Base-by-base conservation (phyloP, 768 basidiomycete species). In the Rhizopogon vinicolor region DNA sequence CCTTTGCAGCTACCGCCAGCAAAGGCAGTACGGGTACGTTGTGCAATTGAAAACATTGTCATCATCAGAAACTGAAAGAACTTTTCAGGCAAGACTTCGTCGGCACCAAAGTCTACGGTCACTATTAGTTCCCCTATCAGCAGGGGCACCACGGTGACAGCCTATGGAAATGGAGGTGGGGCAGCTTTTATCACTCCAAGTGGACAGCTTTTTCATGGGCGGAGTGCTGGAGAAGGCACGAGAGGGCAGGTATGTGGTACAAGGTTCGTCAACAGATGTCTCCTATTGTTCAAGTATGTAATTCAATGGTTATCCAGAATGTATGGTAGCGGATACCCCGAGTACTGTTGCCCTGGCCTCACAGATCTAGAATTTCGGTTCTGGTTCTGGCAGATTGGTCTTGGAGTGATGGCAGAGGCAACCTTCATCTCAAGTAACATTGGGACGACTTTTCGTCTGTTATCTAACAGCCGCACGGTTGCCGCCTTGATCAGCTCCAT, bases 281-380 rank as follows among this genome's bases (percentile, higher is more conserved):
- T 56, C 19, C 35, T 35, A 39, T 41, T 7, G n/a, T 31, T 14
- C 7, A 33, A 8, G 18, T 12, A 13, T 10, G 14, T 48, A 42
- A 39, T 14, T 41, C 1, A 51, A 12, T 18, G 43, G 50, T 56
- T 43, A 3, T 52, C 0, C 53, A 86, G 84, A 31, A 56, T 63
- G 3, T 86, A 85, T 57, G 85, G 22, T 6, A 86, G 83, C 58
- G 85, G 85, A 2, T 86, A 87, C 62, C 84, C 84, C 37, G 80
- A 81, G 1, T 22, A 74, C 5, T 2, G 61, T 4, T 70, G 72
- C 7, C 72, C 74, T 3, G 82, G 83, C 12, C 79, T 84, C 18
- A 42, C 58, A 0, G 76, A 76, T 0, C 74, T 75, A 0, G 74
- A 74, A 3, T 87, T 87, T 63, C 86, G 86, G 0, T 87, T 83